A percentile compares a stretch with the other conserved stretches of the same genome.
Evolutionary conservation across 2,329 filamentous ascomycete genomes (phyloP).

Genomic region (Chrysoporthe puriensis): DNA sequence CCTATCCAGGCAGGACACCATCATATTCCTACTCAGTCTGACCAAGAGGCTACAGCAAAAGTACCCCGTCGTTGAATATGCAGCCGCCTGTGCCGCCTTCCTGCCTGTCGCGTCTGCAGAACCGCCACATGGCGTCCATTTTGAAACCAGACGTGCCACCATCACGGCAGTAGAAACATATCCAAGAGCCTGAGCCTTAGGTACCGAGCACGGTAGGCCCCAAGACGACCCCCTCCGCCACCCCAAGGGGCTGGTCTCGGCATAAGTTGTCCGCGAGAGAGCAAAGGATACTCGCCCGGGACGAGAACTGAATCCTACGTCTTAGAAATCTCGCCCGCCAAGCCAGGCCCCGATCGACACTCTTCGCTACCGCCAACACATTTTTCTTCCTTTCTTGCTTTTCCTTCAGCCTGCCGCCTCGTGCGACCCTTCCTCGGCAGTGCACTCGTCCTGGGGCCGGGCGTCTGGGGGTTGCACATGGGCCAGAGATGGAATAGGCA

Average conservation of each 20-base stretch:
- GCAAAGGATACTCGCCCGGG: too few species aligned
- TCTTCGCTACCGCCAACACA: not conserved
- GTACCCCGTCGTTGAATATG: not conserved
- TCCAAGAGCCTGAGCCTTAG: not conserved
- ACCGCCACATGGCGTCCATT: not conserved
- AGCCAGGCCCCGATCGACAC: not conserved
- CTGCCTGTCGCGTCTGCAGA: not conserved
- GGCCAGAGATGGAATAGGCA: not conserved
- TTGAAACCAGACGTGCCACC: not conserved
- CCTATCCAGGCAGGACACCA: not conserved
- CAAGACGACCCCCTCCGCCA: not conserved
- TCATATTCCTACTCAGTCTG: not conserved
- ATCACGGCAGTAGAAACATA: not conserved
- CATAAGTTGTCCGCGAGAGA: not conserved
- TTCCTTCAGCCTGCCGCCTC: not conserved
- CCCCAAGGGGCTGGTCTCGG: not conserved
- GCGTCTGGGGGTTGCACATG: not conserved
- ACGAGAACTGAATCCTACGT: not conserved
- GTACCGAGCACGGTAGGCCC: not conserved
- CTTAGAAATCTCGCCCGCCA: not conserved
- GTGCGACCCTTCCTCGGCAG: constrained; percentile 1
- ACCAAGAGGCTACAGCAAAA: not conserved
- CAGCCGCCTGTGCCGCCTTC: not conserved
- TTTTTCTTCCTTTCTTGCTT: not conserved
- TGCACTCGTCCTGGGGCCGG: not conserved